Base-by-base conservation (phyloP, 495 filamentous ascomycete genomes). In the Talaromyces borbonicus region DNA sequence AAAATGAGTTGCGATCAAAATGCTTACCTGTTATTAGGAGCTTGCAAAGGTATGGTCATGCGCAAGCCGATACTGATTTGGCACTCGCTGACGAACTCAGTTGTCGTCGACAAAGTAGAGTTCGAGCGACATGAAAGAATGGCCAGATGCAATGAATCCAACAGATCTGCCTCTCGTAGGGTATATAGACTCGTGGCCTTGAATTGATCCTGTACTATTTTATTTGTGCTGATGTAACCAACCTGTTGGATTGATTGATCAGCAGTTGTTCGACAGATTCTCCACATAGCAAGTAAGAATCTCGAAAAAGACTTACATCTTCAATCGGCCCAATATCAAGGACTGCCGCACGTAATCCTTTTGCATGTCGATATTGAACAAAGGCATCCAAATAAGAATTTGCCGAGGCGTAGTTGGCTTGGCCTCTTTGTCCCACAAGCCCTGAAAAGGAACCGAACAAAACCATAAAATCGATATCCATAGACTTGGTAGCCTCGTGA, bases 391-490 rank as follows among this genome's bases (percentile, higher is more conserved):
- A 62, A 42, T 60, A 70, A 4, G 63, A 59, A 41, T 62, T 60
- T 23, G 53, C 63, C 8, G 68, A 62, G 2, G 63, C 59, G 47
- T 76, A 76, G 37, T 64, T 62, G 12, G 64, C 61, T 47, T 77
- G 72, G 0, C 58, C 63, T 15, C 55, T 43, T n/a, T 63, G 58
- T 14, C 69, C 73, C 6, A 72, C 53, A 8, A 71, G 54, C 15
- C 68, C 65, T 22, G 58, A 56, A 1, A 63, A 55, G 4, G 68
- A 72, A 2, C 67, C 71, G 4, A 71, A 58, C 16, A 69, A 63
- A 37, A 72, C 48, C 52, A 78, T 77, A 63, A 78, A 80, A 43
- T 76, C 73, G 3, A 75, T 52, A 38, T 61, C 55, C 14, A 50
- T 33, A 2, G 50, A 48, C 9, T 46, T 53, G 0, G 51, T 48